Evolutionary conservation across 768 basidiomycete genomes (phyloP), one percentile per base, ranked within the genome.

Genomic region (Lentinula lateritia): DNA sequence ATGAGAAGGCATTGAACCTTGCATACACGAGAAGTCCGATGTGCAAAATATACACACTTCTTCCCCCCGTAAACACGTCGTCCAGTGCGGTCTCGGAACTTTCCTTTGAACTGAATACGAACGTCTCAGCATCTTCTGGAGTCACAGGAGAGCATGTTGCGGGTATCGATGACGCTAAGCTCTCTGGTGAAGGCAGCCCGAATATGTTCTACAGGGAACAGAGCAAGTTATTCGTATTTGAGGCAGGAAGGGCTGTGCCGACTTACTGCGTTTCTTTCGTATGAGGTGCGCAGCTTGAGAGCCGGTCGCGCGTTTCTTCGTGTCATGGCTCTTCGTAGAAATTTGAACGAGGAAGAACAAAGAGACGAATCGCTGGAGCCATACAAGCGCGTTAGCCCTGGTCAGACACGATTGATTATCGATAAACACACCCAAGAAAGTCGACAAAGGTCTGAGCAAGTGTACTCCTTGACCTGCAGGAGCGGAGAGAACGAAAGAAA

Each of bases 131-230:
- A n/a, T 43, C 55, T 12, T 60, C 20, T 18, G 58, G 58, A 36
- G 59, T 60, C 36, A 52, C 32, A 28, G 50, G 59, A 42, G 59
- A 60, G 50, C 18, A 20, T n/a, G 52, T 60, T 16, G 59, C 52
- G 10, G 59, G 59, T 52, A 60, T 60, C n/a, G 59, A 60, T n/a
- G 50, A 60, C 13, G 59, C 23, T 35, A 60, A 36, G 36, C 56
- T 58, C 18, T 28, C 41, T 20, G 56, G 56, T 15, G 56, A 58
- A 45, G 16, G 10, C 15, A 38, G 7, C 23, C 39, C 53, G 18
- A n/a, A 18, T 20, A 8, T 39, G 18, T 39, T 36, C 53, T 54
- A 54, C 18, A 54, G 5, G 20, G 15, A 10, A 41, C 12, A 38
- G 12, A 34, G 34, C 23, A 50, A 20, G n/a, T 43, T 41, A 15